phyloP scores from a whole-genome alignment of 345 rosid genomes.

The Euclidium syriacum region DNA sequence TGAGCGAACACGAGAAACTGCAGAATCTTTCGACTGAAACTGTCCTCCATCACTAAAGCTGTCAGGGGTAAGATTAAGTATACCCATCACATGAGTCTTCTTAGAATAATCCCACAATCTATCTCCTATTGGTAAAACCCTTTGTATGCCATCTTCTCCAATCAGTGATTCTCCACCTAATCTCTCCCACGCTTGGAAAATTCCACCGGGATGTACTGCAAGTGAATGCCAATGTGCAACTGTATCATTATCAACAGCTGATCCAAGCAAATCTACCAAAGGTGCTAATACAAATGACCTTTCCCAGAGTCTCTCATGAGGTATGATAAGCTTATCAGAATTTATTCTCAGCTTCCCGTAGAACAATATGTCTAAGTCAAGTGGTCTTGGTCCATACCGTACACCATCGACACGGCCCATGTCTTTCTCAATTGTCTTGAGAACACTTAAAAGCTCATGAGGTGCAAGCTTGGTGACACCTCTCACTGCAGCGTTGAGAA shows the following conservation, averaged over 20 bases:
- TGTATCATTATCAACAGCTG: constrained; percentile 55
- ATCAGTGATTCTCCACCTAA: constrained; percentile 70
- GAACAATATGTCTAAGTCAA: constrained; percentile 86
- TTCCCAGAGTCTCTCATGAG: constrained; percentile 91
- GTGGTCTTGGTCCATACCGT: constrained; percentile 82
- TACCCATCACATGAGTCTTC: constrained; percentile 74
- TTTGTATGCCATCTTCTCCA: constrained; percentile 69
- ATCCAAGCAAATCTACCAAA: constrained; percentile 75
- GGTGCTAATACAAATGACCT: constrained; percentile 93
- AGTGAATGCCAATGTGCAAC: constrained; percentile 82
- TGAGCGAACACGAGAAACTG: constrained; percentile 56
- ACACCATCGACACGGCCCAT: constrained; percentile 75
- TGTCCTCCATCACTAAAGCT: constrained; percentile 94
- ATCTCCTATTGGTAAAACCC: constrained; percentile 79
- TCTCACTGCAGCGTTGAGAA: constrained; percentile 86
- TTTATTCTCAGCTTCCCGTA: constrained; percentile 58
- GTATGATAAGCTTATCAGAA: constrained; percentile 60
- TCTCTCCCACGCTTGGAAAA: constrained; percentile 66
- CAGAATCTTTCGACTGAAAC: constrained; percentile 59
- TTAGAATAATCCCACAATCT: constrained; percentile 73
- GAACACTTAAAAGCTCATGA: constrained; percentile 61
- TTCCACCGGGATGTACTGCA: constrained; percentile 43
- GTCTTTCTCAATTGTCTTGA: constrained; percentile 70
- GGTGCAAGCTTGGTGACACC: constrained; percentile 75
- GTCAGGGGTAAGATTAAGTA: constrained; percentile 89